phyloP scores from a whole-genome alignment of 164 flowering plant genomes.

The Pachysandra terminalis region DNA sequence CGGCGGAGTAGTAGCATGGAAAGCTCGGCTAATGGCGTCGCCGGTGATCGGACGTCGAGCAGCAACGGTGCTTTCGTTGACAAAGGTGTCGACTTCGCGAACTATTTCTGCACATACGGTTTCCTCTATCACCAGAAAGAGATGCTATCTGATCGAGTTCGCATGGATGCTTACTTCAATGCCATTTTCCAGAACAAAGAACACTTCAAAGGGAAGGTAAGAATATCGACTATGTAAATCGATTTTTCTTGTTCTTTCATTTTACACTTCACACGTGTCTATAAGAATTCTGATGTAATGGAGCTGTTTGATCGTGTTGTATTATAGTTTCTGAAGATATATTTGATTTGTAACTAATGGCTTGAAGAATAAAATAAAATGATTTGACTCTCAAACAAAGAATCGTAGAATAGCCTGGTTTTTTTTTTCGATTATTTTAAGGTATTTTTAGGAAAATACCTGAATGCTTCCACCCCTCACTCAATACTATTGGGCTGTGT shows the following conservation, averaged over 20 bases:
- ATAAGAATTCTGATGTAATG: no score
- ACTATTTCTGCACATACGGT: constrained; percentile 94
- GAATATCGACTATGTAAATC: background rate
- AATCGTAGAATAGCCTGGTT: no score
- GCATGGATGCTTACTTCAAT: constrained; percentile 93
- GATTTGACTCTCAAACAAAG: no score
- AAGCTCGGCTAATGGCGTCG: constrained; percentile 38
- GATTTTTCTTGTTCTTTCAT: background rate
- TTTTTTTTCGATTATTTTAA: no score
- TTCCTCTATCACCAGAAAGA: constrained; percentile 98
- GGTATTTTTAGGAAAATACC: no score
- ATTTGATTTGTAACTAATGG: background rate
- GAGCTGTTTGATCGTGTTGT: background rate
- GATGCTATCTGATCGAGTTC: constrained; percentile 91
- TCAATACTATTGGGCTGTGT: no score
- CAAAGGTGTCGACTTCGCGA: constrained; percentile 89
- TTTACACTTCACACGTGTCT: background rate
- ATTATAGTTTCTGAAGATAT: background rate
- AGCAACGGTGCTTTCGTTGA: constrained; percentile 44
- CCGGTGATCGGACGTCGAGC: constrained; percentile 22
- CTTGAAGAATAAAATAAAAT: background rate
- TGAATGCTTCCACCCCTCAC: no score
- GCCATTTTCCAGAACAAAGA: constrained; percentile 74
- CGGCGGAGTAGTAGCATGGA: constrained; percentile 26
- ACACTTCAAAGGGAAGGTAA: constrained; percentile 80